Percentiles rank a stretch among this genome's conserved stretches.
These are phyloP conservation scores for Lactarius deliciosus DNA, from an alignment of 768 basidiomycete genomes.

Conservation along the genomic window DNA sequence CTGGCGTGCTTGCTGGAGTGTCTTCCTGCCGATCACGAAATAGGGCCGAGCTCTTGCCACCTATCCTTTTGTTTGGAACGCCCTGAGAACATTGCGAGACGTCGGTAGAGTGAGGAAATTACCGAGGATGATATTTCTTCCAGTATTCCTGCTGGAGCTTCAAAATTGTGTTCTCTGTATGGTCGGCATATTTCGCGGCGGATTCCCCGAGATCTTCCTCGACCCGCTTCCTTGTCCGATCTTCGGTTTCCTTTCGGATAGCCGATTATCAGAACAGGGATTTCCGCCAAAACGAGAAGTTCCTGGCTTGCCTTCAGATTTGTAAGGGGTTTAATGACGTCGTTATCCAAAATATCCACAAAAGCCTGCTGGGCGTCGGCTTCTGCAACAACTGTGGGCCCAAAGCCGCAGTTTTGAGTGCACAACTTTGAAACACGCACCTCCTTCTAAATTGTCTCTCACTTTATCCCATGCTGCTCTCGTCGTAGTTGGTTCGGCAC, in stretches of 20 bases:
- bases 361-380: neutral
- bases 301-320: neutral
- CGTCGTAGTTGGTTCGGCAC: neutral
- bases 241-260: neutral
- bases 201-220: neutral
- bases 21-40: neutral
- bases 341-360: neutral
- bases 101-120: neutral
- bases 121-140: neutral
- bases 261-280: neutral
- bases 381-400: neutral
- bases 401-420: neutral
- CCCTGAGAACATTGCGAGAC: neutral
- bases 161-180: neutral
- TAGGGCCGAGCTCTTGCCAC: neutral
- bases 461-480: neutral
- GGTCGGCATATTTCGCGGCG: neutral
- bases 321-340: neutral
- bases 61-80: neutral
- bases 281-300: neutral
- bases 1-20: too few relatives aligned
- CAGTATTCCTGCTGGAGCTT: neutral
- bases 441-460: neutral
- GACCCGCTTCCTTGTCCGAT: neutral
- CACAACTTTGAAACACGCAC: neutral